These are phyloP conservation scores for Trichoderma virens DNA, from an alignment of 495 filamentous ascomycete species.

Conservation along the genomic window DNA sequence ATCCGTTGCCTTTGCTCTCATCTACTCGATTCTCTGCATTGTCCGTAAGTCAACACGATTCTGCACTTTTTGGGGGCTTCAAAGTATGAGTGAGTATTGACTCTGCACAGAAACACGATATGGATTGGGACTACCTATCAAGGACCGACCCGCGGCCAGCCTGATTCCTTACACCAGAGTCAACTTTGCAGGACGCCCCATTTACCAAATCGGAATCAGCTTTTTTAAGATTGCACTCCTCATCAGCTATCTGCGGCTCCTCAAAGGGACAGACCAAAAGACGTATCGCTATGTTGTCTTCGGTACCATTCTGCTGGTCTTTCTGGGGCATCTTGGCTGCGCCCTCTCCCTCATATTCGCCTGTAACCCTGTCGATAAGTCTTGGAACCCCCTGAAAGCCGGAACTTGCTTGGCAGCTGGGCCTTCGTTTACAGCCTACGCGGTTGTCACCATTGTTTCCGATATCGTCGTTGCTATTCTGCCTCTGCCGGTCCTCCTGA, in stretches of 20 bases:
- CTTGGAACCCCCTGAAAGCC: slow-evolving; percentile 32
- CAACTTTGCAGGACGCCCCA: slow-evolving; percentile 51
- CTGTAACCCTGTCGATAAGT: slow-evolving; percentile 43
- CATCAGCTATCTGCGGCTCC: slow-evolving; percentile 46
- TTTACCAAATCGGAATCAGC: slow-evolving; percentile 51
- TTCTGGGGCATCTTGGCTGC: slow-evolving; percentile 42
- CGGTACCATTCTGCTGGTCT: slow-evolving; percentile 33
- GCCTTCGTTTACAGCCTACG: slow-evolving; percentile 45
- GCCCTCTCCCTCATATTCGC: slow-evolving; percentile 45
- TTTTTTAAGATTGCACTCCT: slow-evolving; percentile 55
- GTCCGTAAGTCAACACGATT: slow-evolving; percentile 30
- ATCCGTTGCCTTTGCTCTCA: slow-evolving; percentile 35
- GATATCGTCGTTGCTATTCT: slow-evolving; percentile 47
- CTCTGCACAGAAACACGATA: slow-evolving; percentile 39
- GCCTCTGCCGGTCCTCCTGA: slow-evolving; percentile 45
- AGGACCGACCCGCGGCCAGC: slow-evolving; percentile 30
- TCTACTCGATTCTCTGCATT: slow-evolving; percentile 44
- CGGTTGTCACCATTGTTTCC: slow-evolving; percentile 44
- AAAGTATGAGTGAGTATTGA: not conserved
- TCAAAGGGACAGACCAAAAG: slow-evolving; percentile 38
- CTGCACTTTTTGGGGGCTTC: too few relatives aligned
- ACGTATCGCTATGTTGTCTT: slow-evolving; percentile 43
- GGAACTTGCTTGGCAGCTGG: slow-evolving; percentile 45
- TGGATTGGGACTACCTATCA: slow-evolving; percentile 41
- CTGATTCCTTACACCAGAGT: slow-evolving; percentile 36